Evolutionary conservation across 2,329 filamentous ascomycete genomes (phyloP), one percentile per base, ranked within the genome.

Genomic region (Penicillium sp.): DNA sequence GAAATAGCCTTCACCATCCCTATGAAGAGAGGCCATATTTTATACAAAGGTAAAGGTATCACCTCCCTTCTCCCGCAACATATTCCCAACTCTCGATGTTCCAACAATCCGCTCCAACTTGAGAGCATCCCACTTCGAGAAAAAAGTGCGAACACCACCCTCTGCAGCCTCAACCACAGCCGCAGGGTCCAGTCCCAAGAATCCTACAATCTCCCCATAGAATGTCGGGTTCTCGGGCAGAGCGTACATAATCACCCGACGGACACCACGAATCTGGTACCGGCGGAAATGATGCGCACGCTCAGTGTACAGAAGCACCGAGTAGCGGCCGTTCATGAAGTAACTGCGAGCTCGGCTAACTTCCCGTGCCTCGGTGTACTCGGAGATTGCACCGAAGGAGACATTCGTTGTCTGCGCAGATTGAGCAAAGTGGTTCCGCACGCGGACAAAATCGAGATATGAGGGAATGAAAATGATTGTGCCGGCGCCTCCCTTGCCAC

Each of bases 11-110:
- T 42, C n/a, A 19, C 40, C 10, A 22, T 9, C 40, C 1, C 40
- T 19, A 22, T 19, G n/a, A 19, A 22, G 4, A 44, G 10, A 4
- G 10, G 19, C n/a, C 9, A 19, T 10, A 19, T 30, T 47, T 73
- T 86, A 97, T 64, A 96, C 84, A 83, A 98, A 98, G 74, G 97
- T 93, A 85, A 98, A 99, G 0, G 91, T 95, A 85, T 98, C 94
- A 3, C 86, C 86, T 4, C 89, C 89, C 73, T 87, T 88, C 70
- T 96, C 92, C 64, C 84, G 86, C 60, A 97, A 82, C 92, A 99
- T 95, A 75, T 88, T 91, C 17, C 88, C 88, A 7, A 95, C 88
- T 65, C 95, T 86, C 79, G 90, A 87, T 2, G 86, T 91, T 1
- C 95, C 95, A 1, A 93, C 93, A 42, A 98, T 82, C 60, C 95